phyloP scores from a whole-genome alignment of 2,329 filamentous ascomycete genomes.

The Ophiostoma quercus region DNA sequence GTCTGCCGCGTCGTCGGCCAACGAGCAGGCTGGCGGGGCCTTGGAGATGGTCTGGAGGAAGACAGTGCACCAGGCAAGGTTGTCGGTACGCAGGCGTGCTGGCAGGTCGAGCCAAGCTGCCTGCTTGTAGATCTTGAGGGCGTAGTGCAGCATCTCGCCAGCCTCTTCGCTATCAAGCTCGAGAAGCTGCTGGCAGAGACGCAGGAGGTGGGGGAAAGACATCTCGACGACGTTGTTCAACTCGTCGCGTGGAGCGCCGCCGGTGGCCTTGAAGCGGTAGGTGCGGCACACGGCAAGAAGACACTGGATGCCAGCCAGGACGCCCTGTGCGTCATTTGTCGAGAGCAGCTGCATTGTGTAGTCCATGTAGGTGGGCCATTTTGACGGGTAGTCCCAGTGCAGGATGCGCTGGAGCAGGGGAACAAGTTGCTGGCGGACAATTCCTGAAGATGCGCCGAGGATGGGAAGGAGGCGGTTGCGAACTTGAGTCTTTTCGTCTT shows the following conservation, averaged over 20 bases:
- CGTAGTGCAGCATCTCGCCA: constrained; percentile 91
- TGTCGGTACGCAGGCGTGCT: constrained; percentile 73
- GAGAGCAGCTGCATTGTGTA: constrained; percentile 85
- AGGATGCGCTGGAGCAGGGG: constrained; percentile 94
- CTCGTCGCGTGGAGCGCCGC: constrained; percentile 70
- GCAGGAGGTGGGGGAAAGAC: constrained; percentile 80
- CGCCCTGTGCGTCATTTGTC: constrained; percentile 76
- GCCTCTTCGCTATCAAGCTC: constrained; percentile 90
- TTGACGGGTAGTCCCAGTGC: constrained; percentile 87
- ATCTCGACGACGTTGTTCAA: constrained; percentile 92
- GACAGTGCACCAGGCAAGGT: constrained; percentile 92
- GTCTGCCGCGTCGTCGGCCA: constrained; percentile 74
- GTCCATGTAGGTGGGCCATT: constrained; percentile 92
- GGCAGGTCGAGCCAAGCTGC: constrained; percentile 88
- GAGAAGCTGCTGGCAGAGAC: constrained; percentile 82
- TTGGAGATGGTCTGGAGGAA: constrained; percentile 90
- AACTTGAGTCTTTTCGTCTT: constrained; percentile 83
- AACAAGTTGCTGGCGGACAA: constrained; percentile 86
- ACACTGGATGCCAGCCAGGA: constrained; percentile 91
- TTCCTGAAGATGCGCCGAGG: constrained; percentile 71
- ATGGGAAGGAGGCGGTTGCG: constrained; percentile 84
- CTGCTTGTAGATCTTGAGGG: constrained; percentile 96
- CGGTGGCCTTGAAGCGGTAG: constrained; percentile 83
- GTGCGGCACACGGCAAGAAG: constrained; percentile 90
- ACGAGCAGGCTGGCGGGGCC: constrained; percentile 68